Evolutionary conservation across 306 rosid species (phyloP).

Genomic region (Quercus suber): DNA sequence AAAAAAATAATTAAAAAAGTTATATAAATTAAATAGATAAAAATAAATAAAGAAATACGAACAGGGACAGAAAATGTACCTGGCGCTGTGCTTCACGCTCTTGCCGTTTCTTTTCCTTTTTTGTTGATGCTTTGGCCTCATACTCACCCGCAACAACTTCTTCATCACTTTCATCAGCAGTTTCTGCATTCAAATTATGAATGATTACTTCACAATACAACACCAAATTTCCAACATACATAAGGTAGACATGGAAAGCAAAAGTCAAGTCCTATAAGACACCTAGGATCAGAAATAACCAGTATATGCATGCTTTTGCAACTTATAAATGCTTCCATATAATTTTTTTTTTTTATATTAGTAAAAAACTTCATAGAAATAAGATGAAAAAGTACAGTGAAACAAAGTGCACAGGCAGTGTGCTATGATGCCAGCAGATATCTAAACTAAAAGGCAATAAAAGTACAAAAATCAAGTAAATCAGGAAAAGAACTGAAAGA

Average conservation of each 20-base stretch:
- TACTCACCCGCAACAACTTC: constrained; percentile 56
- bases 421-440: too few species aligned
- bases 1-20: neutral
- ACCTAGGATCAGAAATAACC: neutral
- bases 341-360: neutral
- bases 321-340: neutral
- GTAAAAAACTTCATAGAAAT: neutral
- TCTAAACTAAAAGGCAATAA: too few species aligned
- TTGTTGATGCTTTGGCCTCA: constrained; percentile 60
- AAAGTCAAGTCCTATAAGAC: neutral
- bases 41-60: neutral
- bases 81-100: constrained; percentile 91
- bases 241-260: neutral
- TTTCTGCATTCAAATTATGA: constrained; percentile 34
- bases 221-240: constrained; percentile 12
- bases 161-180: constrained; percentile 70
- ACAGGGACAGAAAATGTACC: constrained; percentile 29
- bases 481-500: too few species aligned
- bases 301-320: neutral
- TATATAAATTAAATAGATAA: too few species aligned
- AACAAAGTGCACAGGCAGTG: too few species aligned
- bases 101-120: constrained; percentile 80
- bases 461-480: too few species aligned
- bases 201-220: constrained; percentile 15
- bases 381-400: too few species aligned